Base-by-base conservation (phyloP, 2,329 filamentous ascomycete species). In the Nemania serpens region DNA sequence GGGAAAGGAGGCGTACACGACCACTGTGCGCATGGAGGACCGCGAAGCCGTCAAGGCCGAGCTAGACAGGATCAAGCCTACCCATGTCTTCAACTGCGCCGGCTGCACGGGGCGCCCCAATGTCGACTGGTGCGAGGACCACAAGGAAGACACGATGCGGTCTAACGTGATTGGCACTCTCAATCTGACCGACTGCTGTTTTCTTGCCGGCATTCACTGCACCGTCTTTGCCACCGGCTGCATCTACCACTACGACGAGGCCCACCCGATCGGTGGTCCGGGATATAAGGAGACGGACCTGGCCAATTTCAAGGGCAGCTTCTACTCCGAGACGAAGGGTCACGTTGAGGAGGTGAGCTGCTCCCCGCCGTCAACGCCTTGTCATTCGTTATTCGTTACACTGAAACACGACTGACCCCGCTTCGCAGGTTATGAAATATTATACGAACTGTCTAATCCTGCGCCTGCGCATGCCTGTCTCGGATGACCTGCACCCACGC, bases 91-190 rank as follows among this genome's bases (percentile, higher is more conserved):
- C 52, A 89, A 89, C 74, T 84, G 82, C 62, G 87, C 87, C 49
- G 87, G 87, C 62, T 85, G 82, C 71, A 89, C 86, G 2, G 87
- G 88, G 51, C 80, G 85, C 22, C 87, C 87, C 64, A 90, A 89
- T 66, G 86, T 89, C 72, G 87, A 89, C 75, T 89, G 86, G 86
- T 89, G 87, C 69, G 88, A 90, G 76, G 84, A 88, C 70, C 83
- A 90, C 78, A 88, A 84, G 75, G 83, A 87, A 74, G 83, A 84
- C 57, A 90, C 87, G 6, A 83, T 89, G 71, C 81, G 86, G 61
- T 88, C 84, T 72, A 90, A 90, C 70, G 86, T 86, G 57, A 82
- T 89, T 48, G 87, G 87, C 55, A 84, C 86, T 37, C 71, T 88
- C 66, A 88, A 87, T 71, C 74, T 90, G 68, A 79, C 85, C 36